Percentiles rank a stretch among this genome's conserved stretches.
Evolutionary conservation across 257 asterid genomes (phyloP).

Genomic region (Solanum gracilifrons): DNA sequence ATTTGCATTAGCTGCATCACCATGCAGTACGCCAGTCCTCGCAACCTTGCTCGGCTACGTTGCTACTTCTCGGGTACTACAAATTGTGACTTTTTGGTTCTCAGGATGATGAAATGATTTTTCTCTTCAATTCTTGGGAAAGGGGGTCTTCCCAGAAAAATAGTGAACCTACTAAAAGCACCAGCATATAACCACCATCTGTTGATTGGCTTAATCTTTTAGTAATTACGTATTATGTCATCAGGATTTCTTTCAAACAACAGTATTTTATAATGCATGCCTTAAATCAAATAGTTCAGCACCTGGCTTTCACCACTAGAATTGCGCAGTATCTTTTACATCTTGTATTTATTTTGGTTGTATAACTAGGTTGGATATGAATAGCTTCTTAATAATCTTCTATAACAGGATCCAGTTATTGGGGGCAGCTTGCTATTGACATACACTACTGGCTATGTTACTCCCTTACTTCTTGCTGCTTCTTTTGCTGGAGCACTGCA

Average conservation of each 20-base stretch:
- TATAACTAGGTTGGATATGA: background rate
- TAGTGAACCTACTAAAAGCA: background rate
- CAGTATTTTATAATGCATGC: background rate
- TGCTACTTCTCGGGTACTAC: slow-evolving; percentile 72
- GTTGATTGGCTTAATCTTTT: background rate
- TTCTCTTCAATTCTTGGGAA: background rate
- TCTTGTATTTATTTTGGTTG: background rate
- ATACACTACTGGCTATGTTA: slow-evolving; percentile 88
- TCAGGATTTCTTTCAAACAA: background rate
- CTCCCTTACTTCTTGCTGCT: slow-evolving; percentile 95
- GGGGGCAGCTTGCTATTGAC: slow-evolving; percentile 88
- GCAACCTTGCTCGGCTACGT: slow-evolving; percentile 91
- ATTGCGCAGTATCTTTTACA: background rate
- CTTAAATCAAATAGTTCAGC: background rate
- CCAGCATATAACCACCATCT: background rate
- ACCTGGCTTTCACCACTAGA: background rate
- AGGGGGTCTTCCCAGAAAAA: background rate
- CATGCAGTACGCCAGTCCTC: slow-evolving; percentile 88
- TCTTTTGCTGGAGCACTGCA: slow-evolving; percentile 96
- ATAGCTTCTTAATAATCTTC: background rate
- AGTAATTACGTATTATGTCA: background rate
- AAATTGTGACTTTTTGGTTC: background rate
- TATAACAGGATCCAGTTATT: slow-evolving; percentile 58
- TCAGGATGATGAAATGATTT: background rate
- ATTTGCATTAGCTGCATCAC: slow-evolving; percentile 98